Base-by-base conservation (phyloP, 2,329 filamentous ascomycete species). In the Fusarium redolens region DNA sequence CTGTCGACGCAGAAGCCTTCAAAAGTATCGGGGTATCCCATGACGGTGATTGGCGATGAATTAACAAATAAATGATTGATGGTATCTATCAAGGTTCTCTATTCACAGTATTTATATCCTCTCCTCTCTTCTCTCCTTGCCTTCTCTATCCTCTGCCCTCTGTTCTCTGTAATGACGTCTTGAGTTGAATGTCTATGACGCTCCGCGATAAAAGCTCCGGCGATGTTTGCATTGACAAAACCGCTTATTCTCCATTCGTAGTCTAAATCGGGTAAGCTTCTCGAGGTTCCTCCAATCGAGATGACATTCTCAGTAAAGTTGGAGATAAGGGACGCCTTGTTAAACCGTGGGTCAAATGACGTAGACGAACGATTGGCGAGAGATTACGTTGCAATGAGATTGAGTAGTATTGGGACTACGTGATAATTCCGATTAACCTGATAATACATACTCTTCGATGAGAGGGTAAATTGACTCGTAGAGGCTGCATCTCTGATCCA, bases 21-120 rank as follows among this genome's bases (percentile, higher is more conserved):
- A 55, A 85, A 85, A 5, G 82, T 84, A 15, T 85, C 83, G 13
- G 83, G 84, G 56, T 85, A 85, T n/a, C 82, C 82, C 82, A 84
- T 84, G 47, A 22, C 22, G 22, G 22, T 22, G 22, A 22, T 22
- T 22, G 22, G 22, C 22, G 22, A 22, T 22, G 22, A 22, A 22
- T 22, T 22, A 22, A 22, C 22, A 22, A 22, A 22, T 22, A 28
- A 18, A 25, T 43, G 10, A 35, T 17, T 41, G 55, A 43, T 13
- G 28, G 43, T 28, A 31, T 43, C 57, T 47, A 71, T 71, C 68
- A 71, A 20, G 69, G 68, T 71, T 58, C 61, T 62, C n/a, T 58
- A n/a, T 28, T 18, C 20, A 12, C 12, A 62, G 56, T 54, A 58
- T 71, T 71, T 71, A 71, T 71, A 71, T 30, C 17, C 5, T 35